Conservation (phyloP, 2,329 filamentous ascomycete species). For the Metarhizium album region DNA sequence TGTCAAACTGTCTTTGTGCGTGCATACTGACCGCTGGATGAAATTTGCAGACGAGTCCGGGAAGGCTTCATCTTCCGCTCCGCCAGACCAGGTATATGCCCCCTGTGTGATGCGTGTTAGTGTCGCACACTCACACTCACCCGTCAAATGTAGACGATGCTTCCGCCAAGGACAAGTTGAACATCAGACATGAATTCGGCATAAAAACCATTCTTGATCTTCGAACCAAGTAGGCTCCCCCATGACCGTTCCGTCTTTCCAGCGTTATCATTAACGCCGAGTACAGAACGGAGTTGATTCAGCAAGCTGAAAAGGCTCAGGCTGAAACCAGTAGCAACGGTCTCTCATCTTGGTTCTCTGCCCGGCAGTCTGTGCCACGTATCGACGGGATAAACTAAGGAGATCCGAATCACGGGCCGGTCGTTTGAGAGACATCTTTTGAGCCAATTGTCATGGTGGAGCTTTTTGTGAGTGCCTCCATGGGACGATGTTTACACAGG, state of each 20-base stretch:
- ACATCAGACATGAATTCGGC: slow-evolving; percentile 47
- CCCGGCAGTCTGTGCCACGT: slow-evolving; percentile 43
- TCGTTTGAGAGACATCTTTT: slow-evolving; percentile 60
- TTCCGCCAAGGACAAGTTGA: slow-evolving; percentile 49
- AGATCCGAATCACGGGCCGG: slow-evolving; percentile 65
- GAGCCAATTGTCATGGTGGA: slow-evolving; percentile 55
- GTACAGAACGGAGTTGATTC: slow-evolving; percentile 59
- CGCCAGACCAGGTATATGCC: slow-evolving; percentile 42
- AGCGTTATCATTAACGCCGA: not conserved
- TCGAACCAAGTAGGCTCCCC: slow-evolving; percentile 52
- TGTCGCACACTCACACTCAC: not conserved
- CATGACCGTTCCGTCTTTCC: not conserved
- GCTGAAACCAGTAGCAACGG: slow-evolving; percentile 33
- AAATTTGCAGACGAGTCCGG: slow-evolving; percentile 27
- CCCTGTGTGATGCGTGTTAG: not conserved
- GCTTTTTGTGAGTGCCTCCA: slow-evolving; percentile 42
- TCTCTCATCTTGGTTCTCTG: slow-evolving; percentile 29
- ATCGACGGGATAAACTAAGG: slow-evolving; percentile 54
- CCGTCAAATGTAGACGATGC: slow-evolving; percentile 50
- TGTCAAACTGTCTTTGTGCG: no score
- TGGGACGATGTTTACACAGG: not conserved
- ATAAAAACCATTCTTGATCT: slow-evolving; percentile 70
- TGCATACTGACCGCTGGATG: not conserved
- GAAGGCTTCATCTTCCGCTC: slow-evolving; percentile 60
- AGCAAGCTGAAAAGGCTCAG: slow-evolving; percentile 52